Base-by-base conservation (phyloP, 495 filamentous ascomycete genomes). In the Elaphomyces granulatus region DNA sequence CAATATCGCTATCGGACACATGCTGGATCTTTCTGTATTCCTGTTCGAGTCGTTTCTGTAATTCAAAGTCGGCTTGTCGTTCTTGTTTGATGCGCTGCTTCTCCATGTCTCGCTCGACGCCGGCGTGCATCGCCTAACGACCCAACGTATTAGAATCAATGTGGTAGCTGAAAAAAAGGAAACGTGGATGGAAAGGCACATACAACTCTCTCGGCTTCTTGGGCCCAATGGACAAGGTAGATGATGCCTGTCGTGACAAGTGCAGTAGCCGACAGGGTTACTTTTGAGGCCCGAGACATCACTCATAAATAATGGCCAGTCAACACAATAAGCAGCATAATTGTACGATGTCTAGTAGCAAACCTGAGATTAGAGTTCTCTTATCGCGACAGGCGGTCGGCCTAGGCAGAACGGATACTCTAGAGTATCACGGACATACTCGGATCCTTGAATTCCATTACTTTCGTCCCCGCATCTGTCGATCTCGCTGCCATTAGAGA, bases 41-140 rank as follows among this genome's bases (percentile, higher is more conserved):
- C 50, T 83, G 71, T 59, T 95, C 86, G 32, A 99, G 63, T 15
- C 63, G 68, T 45, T 71, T 74, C 59, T 99, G 90, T 74, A 88
- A 74, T 43, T 94, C 85, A 50, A 96, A 99, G 45, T 99, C 92
- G 40, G 82, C 74, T 58, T 87, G 81, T 16, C 92, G 77, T 56
- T 92, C 82, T 47, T 72, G 70, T 63, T 94, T 94, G 36, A 95
- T 52, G 21, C 80, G 75, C 52, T 94, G 87, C 56, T 93, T 88
- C 51, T 96, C 87, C 66, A 94, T 82, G 49, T 96, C 92, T 32
- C 87, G 82, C 48, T 95, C 66, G 6, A 99, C 90, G 12, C 92
- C 92, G 41, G 75, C 74, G 54, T 99, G 90, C 90, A 99, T 99
- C 32, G 84, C 82, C 88, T 94, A 53, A 12, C 12, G 12, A n/a